Evolutionary conservation across 768 basidiomycete species (phyloP), one percentile per base, ranked within the genome.

Genomic region (Pisolithus orientalis): DNA sequence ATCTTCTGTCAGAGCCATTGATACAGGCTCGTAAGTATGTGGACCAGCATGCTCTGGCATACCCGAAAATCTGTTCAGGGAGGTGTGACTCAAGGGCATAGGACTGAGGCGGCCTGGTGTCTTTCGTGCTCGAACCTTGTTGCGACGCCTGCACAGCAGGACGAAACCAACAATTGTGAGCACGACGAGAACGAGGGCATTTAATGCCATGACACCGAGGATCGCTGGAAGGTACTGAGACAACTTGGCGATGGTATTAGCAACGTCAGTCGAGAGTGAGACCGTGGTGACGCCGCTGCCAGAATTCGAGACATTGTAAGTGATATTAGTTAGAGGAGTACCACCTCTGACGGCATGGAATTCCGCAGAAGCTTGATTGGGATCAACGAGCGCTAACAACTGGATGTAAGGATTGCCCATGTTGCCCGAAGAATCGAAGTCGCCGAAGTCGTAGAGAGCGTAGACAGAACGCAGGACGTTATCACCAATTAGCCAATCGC

Each of bases 401-500:
- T 84, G 84, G 70, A 93, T 78, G 65, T 87, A 90, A 5, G 90
- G 90, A 62, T 83, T 68, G 39, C 87, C 88, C 82, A 83, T 83
- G 14, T 76, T 67, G 37, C 82, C 83, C 5, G 75, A 71, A 11
- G 75, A 64, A 61, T 83, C 79, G 58, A 80, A 90, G 69, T 92
- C 87, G 24, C 90, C 90, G 62, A 86, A 93, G 67, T 91, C 86
- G 65, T 90, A 93, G 51, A 93, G 70, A 7, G 87, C 79, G 67
- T 92, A 92, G 38, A 91, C 71, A 14, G 87, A 87, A 53, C 90
- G 88, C 53, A 93, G 76, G 63, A 90, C 77, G 60, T 88, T 91
- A 67, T 87, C 90, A 21, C 90, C 90, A 49, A 91, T 63, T 43
- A 93, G 74, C 83, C 87, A 86, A 64, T 93, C 90, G 62, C 88